Evolutionary conservation across 768 basidiomycete genomes (phyloP).

Genomic region (Kwoniella europaea): DNA sequence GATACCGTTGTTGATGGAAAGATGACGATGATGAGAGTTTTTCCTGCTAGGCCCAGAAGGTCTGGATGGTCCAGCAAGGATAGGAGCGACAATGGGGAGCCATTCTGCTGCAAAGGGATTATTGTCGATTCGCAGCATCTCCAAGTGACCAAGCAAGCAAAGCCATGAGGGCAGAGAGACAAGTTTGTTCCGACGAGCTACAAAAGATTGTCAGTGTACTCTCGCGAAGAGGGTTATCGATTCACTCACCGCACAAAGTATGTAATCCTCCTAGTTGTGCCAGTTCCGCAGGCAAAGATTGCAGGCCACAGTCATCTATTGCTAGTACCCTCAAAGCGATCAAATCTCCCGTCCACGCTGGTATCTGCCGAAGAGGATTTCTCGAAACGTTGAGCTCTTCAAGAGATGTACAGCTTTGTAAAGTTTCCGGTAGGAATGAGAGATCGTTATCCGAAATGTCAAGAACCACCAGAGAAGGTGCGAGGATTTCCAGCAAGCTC

Average conservation of each 20-base stretch:
- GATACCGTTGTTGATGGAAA: slow-evolving; percentile 25
- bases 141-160: slow-evolving; percentile 77
- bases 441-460: slow-evolving; percentile 91
- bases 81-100: slow-evolving; percentile 83
- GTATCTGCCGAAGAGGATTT: slow-evolving; percentile 90
- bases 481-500: slow-evolving; percentile 71
- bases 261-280: slow-evolving; percentile 77
- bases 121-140: slow-evolving; percentile 87
- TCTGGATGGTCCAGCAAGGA: slow-evolving; percentile 62
- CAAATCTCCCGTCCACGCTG: slow-evolving; percentile 79
- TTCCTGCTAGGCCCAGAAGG: not conserved
- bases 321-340: slow-evolving; percentile 81
- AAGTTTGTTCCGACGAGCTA: slow-evolving; percentile 84
- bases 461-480: slow-evolving; percentile 79
- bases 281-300: slow-evolving; percentile 74
- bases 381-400: slow-evolving; percentile 93
- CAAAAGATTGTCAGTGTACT: slow-evolving; percentile 54
- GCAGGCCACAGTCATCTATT: slow-evolving; percentile 85
- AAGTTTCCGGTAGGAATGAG: slow-evolving; percentile 77
- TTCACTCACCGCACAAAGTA: slow-evolving; percentile 62
- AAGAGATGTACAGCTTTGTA: slow-evolving; percentile 77
- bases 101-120: slow-evolving; percentile 96
- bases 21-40: slow-evolving; percentile 22
- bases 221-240: not conserved
- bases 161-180: slow-evolving; percentile 92